phyloP scores from a whole-genome alignment of 2,329 filamentous ascomycete genomes.

The Plenodomus biglobosus region DNA sequence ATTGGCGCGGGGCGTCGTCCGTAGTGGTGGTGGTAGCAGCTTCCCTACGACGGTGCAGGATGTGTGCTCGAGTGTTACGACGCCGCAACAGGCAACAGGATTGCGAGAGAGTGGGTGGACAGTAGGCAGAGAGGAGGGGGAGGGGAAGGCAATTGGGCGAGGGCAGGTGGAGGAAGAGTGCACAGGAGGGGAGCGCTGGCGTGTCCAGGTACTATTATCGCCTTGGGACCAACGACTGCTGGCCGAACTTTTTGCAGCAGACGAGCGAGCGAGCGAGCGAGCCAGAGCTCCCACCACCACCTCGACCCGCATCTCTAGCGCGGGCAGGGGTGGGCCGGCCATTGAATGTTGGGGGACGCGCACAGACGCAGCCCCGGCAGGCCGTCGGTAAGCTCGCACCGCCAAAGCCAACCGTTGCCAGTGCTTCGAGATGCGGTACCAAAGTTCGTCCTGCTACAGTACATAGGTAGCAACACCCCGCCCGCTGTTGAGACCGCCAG shows the following conservation, averaged over 20 bases:
- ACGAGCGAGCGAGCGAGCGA: too few relatives aligned
- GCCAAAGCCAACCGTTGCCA: too few relatives aligned
- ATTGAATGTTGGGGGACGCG: conserved; percentile 7
- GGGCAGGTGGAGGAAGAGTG: conserved; percentile 17
- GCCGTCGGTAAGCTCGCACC: too few relatives aligned
- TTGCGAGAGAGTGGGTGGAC: too few relatives aligned
- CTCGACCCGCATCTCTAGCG: too few relatives aligned
- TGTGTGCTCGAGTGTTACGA: conserved; percentile 13
- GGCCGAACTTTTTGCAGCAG: conserved; percentile 25
- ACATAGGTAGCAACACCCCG: too few relatives aligned
- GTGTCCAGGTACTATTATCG: conserved; percentile 19
- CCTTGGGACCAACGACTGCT: conserved; percentile 6
- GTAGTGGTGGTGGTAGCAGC: conserved; percentile 35
- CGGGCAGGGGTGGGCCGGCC: not conserved
- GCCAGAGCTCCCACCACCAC: conserved; percentile 10
- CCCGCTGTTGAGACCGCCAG: too few relatives aligned
- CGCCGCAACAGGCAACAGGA: conserved; percentile 19
- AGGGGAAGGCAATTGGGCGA: conserved; percentile 14
- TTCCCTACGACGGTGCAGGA: conserved; percentile 33
- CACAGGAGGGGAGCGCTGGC: conserved; percentile 21
- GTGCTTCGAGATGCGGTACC: too few relatives aligned
- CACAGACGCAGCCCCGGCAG: too few relatives aligned
- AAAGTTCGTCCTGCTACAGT: too few relatives aligned
- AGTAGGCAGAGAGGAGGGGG: too few relatives aligned
- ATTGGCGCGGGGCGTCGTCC: conserved; percentile 34